phyloP scores from a whole-genome alignment of 768 basidiomycete genomes.

The Leucocoprinus sp. region DNA sequence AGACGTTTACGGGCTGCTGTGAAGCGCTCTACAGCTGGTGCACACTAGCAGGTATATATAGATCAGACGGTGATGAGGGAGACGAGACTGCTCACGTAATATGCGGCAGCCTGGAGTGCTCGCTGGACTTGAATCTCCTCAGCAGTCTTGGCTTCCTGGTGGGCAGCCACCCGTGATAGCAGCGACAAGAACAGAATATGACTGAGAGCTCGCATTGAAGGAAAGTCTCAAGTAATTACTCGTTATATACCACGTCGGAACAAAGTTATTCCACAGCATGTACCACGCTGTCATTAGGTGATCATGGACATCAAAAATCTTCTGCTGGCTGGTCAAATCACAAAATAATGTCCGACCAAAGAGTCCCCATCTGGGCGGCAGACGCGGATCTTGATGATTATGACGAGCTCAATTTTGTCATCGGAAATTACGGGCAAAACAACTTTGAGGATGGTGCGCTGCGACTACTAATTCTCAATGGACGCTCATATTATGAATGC shows the following conservation, averaged over 20 bases:
- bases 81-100: slow-evolving; percentile 29
- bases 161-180: slow-evolving; percentile 22
- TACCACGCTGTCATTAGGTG: no score
- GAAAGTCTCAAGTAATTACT: slow-evolving; percentile 1
- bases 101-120: slow-evolving; percentile 42
- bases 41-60: slow-evolving; percentile 29
- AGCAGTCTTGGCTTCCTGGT: slow-evolving; percentile 35
- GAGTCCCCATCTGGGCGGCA: slow-evolving; percentile 65
- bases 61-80: neutral
- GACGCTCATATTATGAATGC: slow-evolving; percentile 12
- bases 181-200: slow-evolving; percentile 12
- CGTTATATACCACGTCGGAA: no score
- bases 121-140: slow-evolving; percentile 41
- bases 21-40: slow-evolving; percentile 42
- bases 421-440: slow-evolving; percentile 63
- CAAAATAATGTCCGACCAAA: slow-evolving; percentile 56
- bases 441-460: slow-evolving; percentile 58
- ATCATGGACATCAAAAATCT: no score
- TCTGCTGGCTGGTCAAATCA: slow-evolving; percentile 26
- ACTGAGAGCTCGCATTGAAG: slow-evolving; percentile 11
- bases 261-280: neutral
- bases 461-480: neutral
- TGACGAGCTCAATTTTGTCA: slow-evolving; percentile 60
- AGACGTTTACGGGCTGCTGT: slow-evolving; percentile 40
- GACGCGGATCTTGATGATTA: slow-evolving; percentile 80